Evolutionary conservation across 1,139 yeast genomes (phyloP).

Genomic region (Geotrichum candidum): DNA sequence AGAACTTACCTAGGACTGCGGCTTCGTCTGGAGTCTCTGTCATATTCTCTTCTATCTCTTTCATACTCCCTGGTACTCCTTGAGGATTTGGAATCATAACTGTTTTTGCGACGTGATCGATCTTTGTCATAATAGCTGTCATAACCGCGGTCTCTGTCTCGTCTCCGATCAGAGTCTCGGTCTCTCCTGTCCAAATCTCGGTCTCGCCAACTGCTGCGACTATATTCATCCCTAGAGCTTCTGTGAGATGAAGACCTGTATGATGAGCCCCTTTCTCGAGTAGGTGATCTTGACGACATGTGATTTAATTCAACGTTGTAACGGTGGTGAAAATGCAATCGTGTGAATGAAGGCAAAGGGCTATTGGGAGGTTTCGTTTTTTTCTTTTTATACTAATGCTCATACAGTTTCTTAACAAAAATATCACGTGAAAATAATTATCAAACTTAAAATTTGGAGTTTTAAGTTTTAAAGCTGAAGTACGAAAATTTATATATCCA

Average conservation of each 20-base stretch:
- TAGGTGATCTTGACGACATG: constrained; percentile 9
- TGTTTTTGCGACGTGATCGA: constrained; percentile 7
- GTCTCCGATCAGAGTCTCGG: constrained; percentile 6
- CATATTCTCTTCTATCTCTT: constrained; percentile 4
- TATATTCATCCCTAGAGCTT: constrained; percentile 3
- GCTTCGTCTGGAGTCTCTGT: constrained; percentile 5
- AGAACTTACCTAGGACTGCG: constrained; percentile 7
- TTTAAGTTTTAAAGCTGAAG: too few relatives aligned
- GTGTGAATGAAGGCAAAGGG: not conserved
- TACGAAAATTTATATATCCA: too few relatives aligned
- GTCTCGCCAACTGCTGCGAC: constrained; percentile 5
- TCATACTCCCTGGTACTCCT: constrained; percentile 3
- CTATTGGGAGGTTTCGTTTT: not conserved
- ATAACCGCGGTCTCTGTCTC: constrained; percentile 8
- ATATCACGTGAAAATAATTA: too few relatives aligned
- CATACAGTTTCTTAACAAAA: too few relatives aligned
- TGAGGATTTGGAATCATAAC: constrained; percentile 3
- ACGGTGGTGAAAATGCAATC: not conserved
- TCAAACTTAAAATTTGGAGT: too few relatives aligned
- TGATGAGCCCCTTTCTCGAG: constrained; percentile 1
- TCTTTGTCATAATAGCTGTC: constrained; percentile 14
- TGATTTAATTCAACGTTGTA: not conserved
- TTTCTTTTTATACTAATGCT: too few relatives aligned
- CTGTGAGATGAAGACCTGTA: not conserved
- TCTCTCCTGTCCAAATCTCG: constrained; percentile 19